These are phyloP conservation scores for Crassisporium funariophilum DNA, from an alignment of 768 basidiomycete species.

Conservation along the genomic window DNA sequence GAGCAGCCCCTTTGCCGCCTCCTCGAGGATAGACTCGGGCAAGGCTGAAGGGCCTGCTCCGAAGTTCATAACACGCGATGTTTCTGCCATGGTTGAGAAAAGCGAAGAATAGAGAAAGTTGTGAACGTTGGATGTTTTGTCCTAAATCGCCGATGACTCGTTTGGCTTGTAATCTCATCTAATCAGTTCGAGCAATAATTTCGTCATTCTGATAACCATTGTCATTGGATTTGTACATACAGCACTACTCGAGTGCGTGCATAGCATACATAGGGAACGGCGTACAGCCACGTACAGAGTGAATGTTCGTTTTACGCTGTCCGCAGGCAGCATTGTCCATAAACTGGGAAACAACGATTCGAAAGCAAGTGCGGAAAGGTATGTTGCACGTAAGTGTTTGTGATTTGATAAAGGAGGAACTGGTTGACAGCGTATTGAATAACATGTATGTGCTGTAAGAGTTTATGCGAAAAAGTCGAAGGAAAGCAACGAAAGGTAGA, in stretches of 20 bases:
- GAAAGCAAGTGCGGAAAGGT: too few species aligned
- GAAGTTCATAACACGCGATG: constrained; percentile 76
- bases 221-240: not conserved
- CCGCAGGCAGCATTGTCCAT: constrained; percentile 1
- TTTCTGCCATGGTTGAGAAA: constrained; percentile 13
- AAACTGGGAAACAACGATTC: too few species aligned
- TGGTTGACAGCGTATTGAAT: too few species aligned
- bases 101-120: not conserved
- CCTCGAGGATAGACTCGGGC: constrained; percentile 81
- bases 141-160: too few species aligned
- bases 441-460: too few species aligned
- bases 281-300: not conserved
- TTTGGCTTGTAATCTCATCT: constrained; percentile 4
- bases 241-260: too few species aligned
- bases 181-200: constrained; percentile 3
- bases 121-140: too few species aligned
- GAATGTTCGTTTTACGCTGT: too few species aligned
- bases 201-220: constrained; percentile 1
- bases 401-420: constrained; percentile 1
- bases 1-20: constrained; percentile 83
- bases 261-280: not conserved
- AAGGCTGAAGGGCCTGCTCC: constrained; percentile 94
- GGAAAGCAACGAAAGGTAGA: constrained; percentile 15
- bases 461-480: constrained; percentile 21
- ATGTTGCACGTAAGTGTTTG: too few species aligned